These are phyloP conservation scores for Tetrahymena borealis DNA, from an alignment of 73 alveolate genomes.

Conservation along the genomic window DNA sequence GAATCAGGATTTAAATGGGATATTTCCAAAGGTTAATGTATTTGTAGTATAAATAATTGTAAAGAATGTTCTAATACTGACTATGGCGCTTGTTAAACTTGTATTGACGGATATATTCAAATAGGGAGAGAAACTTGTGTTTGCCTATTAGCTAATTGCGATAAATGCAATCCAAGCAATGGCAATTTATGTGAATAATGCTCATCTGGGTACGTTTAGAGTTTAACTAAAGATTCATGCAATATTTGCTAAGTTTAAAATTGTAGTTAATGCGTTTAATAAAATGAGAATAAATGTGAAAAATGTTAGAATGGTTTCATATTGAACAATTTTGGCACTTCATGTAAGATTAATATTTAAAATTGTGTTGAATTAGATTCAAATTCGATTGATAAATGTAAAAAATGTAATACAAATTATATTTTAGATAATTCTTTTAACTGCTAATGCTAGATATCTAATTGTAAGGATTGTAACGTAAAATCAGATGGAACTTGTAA, in stretches of 20 bases:
- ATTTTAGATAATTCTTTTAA: neutral
- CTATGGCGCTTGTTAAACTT: neutral
- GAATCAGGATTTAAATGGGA: neutral
- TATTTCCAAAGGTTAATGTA: neutral
- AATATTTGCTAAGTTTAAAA: neutral
- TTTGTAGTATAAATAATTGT: neutral
- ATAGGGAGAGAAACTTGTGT: neutral
- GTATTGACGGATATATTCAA: neutral
- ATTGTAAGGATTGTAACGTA: neutral
- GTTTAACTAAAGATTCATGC: neutral
- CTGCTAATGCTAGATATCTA: neutral
- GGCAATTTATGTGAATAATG: neutral
- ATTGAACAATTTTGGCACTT: neutral
- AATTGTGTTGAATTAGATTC: neutral
- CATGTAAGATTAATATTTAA: neutral
- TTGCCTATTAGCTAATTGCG: neutral
- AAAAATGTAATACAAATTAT: neutral
- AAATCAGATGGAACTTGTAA: neutral
- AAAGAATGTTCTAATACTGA: neutral
- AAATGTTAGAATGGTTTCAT: neutral
- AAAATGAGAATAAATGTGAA: neutral
- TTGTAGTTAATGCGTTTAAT: neutral
- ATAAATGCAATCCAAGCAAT: neutral
- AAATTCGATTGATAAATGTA: neutral
- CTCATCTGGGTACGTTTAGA: neutral